Base-by-base conservation (phyloP, 148 eudicot species). In the Rhododendron williamsianum region DNA sequence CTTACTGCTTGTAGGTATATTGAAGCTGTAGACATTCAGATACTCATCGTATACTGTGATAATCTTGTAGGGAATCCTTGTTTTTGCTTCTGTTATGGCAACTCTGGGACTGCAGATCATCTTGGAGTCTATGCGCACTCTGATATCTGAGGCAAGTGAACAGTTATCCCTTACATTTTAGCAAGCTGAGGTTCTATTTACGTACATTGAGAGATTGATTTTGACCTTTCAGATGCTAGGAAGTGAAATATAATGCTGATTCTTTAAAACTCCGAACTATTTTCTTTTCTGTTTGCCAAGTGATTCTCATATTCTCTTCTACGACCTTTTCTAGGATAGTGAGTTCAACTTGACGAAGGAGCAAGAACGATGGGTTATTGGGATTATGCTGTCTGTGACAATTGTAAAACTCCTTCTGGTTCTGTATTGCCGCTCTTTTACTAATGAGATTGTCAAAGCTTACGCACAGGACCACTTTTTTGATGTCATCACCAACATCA, bases 31-130 rank as follows among this genome's bases (percentile, higher is more conserved):
- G 25, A 51, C n/a, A 41, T 58, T 76, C 2, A 36, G 80, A 54
- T 74, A 78, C 82, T 84, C 19, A 33, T 63, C 38, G 35, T 46
- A 15, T 27, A n/a, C 16, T 82, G 25, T 12, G 6, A 49, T 58
- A 65, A 16, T 60, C 81, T 69, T 86, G 88, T 88, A 92, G 92
- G 99, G 99, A 60, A 97, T 97, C 36, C 94, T 97, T 81, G 97
- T 97, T 69, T 95, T 97, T 92, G 99, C 99, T 84, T 95, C 99
- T 78, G 95, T 97, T 72, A 95, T 95, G 98, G 99, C 99, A 79
- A 97, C 99, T 43, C 87, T 97, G 25, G 99, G 99, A 54, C 87
- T 94, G 90, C 94, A 91, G 89, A 91, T 95, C 74, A 90, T 94
- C 25, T 85, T 93, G 93, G 95, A 94, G 91, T 94, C 97, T n/a